Conservation (phyloP, 495 filamentous ascomycete species). For the Penicillium antarcticum region DNA sequence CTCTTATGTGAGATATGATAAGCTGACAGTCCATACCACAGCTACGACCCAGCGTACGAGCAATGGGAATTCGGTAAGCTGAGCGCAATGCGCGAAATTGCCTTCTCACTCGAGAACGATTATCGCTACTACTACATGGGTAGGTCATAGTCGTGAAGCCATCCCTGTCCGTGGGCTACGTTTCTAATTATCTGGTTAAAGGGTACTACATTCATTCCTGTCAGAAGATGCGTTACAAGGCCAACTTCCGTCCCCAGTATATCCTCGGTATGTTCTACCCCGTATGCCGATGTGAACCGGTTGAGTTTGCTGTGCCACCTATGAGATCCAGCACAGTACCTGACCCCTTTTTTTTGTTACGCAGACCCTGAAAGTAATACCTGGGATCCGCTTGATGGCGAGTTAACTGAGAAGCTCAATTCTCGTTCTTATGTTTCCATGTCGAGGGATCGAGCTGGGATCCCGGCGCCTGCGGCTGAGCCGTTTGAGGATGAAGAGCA, state of each 20-base stretch:
- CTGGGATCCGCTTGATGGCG: conserved; percentile 73
- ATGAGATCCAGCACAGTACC: not conserved
- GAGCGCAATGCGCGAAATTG: conserved; percentile 80
- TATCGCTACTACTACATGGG: conserved; percentile 80
- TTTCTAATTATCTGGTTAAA: conserved; percentile 15
- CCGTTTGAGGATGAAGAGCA: conserved; percentile 36
- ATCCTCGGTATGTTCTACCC: conserved; percentile 55
- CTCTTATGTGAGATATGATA: not conserved
- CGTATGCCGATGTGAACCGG: not conserved
- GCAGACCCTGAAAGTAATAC: conserved; percentile 67
- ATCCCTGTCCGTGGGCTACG: not conserved
- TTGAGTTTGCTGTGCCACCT: not conserved
- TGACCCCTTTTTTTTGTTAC: not conserved
- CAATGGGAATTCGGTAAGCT: conserved; percentile 83
- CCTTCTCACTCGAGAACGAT: conserved; percentile 67
- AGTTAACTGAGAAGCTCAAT: conserved; percentile 62
- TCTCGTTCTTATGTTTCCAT: conserved; percentile 65
- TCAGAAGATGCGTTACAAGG: conserved; percentile 88
- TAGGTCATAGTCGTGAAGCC: conserved; percentile 27
- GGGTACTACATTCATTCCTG: conserved; percentile 72
- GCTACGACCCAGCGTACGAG: conserved; percentile 78
- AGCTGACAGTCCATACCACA: conserved; percentile 16
- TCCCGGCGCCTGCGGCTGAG: conserved; percentile 25
- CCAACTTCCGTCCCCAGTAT: conserved; percentile 76
- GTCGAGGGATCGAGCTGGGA: conserved; percentile 42